These are phyloP conservation scores for Tolypocladium tropicale DNA, from an alignment of 2,329 filamentous ascomycete species.

Conservation along the genomic window DNA sequence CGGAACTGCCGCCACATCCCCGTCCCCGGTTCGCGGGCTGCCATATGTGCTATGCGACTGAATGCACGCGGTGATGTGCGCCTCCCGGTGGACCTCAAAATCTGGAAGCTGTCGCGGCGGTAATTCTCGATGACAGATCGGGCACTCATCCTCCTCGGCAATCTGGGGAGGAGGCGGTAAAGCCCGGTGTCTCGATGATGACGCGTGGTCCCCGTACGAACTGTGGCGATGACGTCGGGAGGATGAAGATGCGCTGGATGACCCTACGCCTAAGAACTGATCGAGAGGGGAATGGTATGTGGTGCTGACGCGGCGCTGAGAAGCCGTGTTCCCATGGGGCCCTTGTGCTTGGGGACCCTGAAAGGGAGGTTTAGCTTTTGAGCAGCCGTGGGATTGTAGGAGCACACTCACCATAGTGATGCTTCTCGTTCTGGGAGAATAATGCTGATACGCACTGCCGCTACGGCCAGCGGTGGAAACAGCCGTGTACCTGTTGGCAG, in stretches of 20 bases:
- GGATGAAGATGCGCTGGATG: slow-evolving; percentile 20
- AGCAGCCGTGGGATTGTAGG: background rate
- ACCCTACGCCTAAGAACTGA: slow-evolving; percentile 26
- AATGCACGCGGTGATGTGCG: slow-evolving; percentile 51
- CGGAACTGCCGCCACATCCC: slow-evolving; percentile 12
- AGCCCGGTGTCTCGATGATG: slow-evolving; percentile 27
- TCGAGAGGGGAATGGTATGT: slow-evolving; percentile 25
- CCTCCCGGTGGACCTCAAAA: slow-evolving; percentile 43
- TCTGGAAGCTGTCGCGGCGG: slow-evolving; percentile 45
- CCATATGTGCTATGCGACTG: slow-evolving; percentile 41
- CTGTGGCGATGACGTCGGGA: slow-evolving; percentile 21
- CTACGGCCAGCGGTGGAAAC: slow-evolving; percentile 22
- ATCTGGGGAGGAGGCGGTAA: slow-evolving; percentile 37
- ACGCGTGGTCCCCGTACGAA: slow-evolving; percentile 17
- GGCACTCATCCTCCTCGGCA: slow-evolving; percentile 69
- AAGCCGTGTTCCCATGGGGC: slow-evolving; percentile 7
- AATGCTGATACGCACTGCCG: slow-evolving; percentile 24
- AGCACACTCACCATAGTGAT: slow-evolving; percentile 35
- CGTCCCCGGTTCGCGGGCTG: slow-evolving; percentile 17
- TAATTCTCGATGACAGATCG: slow-evolving; percentile 63
- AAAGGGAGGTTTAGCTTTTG: slow-evolving; percentile 1
- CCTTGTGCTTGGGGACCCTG: slow-evolving; percentile 2
- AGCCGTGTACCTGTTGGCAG: slow-evolving; percentile 22
- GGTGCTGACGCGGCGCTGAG: slow-evolving; percentile 17
- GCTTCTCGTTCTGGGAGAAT: slow-evolving; percentile 28